These are phyloP conservation scores for Penicillium turbatum DNA, from an alignment of 495 filamentous ascomycete genomes.

Conservation along the genomic window DNA sequence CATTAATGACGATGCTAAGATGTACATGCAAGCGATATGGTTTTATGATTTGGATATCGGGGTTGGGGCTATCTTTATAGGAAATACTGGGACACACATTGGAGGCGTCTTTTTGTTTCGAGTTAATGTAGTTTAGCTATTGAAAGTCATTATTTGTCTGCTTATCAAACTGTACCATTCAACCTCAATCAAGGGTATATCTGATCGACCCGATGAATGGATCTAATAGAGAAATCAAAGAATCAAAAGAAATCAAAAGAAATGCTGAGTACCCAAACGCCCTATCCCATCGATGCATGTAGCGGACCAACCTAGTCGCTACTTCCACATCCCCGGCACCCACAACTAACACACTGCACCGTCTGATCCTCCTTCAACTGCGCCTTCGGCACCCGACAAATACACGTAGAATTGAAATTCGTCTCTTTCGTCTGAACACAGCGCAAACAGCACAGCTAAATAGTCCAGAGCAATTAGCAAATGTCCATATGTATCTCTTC, in stretches of 20 bases:
- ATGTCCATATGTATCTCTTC: not conserved
- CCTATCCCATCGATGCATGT: constrained; percentile 1
- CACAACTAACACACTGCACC: constrained; percentile 94
- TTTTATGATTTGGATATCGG: constrained; percentile 31
- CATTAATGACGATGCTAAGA: constrained; percentile 45
- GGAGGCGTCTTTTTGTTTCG: constrained; percentile 21
- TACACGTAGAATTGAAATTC: constrained; percentile 96
- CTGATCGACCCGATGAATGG: constrained; percentile 15
- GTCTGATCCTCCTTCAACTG: constrained; percentile 87
- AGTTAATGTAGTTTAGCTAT: constrained; percentile 22
- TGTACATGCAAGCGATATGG: constrained; percentile 44
- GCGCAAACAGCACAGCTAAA: constrained; percentile 84
- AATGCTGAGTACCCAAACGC: constrained; percentile 18
- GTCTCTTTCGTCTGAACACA: constrained; percentile 99
- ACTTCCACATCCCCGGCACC: constrained; percentile 85
- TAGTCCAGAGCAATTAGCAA: constrained; percentile 19
- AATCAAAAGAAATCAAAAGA: not conserved
- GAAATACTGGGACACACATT: constrained; percentile 15
- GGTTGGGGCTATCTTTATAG: constrained; percentile 19
- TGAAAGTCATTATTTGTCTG: constrained; percentile 25
- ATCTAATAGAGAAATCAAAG: not conserved
- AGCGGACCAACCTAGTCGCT: constrained; percentile 54
- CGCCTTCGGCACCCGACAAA: constrained; percentile 91
- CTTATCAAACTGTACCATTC: constrained; percentile 2
- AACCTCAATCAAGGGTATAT: constrained; percentile 25